Percentiles rank a stretch among this genome's conserved stretches.
phyloP scores from a whole-genome alignment of 1,284 basidiomycete species.

The Ceratobasidium sp. region DNA sequence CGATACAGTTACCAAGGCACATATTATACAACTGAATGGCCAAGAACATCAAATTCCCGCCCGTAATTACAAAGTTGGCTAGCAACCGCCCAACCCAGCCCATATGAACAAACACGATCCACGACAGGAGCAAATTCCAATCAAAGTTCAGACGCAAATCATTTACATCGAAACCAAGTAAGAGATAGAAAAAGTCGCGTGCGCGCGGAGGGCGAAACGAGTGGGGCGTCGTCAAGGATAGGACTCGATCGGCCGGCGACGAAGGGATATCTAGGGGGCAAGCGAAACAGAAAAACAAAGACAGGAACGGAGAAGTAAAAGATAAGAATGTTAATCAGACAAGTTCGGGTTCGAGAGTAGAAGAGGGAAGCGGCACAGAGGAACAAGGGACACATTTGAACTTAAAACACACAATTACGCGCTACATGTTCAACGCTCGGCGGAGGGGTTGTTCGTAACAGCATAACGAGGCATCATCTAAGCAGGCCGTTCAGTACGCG shows the following conservation, averaged over 20 bases:
- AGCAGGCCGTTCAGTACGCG: conserved; percentile 5
- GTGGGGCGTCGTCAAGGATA: conserved; percentile 44
- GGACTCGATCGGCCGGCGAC: conserved; percentile 44
- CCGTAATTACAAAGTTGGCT: conserved; percentile 25
- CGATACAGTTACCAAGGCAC: background rate
- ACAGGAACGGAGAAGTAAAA: background rate
- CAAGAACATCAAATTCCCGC: background rate
- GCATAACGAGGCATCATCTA: conserved; percentile 11
- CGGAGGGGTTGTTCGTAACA: conserved; percentile 27
- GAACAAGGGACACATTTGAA: conserved; percentile 20
- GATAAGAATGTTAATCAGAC: conserved; percentile 37
- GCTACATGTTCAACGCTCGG: conserved; percentile 43
- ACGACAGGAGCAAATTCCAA: background rate
- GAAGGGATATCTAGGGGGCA: conserved; percentile 36
- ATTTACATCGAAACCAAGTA: conserved; percentile 20
- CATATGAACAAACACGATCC: background rate
- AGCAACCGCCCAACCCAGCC: conserved; percentile 4
- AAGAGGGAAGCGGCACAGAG: conserved; percentile 11
- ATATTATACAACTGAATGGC: background rate
- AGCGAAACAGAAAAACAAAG: conserved; percentile 10
- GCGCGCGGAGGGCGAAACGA: conserved; percentile 31
- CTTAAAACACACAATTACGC: conserved; percentile 38
- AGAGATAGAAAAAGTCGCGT: conserved; percentile 31
- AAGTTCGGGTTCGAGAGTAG: conserved; percentile 11
- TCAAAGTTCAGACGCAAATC: conserved; percentile 10